Base-by-base conservation (phyloP, 225 moss, liverwort and hornwort genomes). In the Thuidium tamariscinum region DNA sequence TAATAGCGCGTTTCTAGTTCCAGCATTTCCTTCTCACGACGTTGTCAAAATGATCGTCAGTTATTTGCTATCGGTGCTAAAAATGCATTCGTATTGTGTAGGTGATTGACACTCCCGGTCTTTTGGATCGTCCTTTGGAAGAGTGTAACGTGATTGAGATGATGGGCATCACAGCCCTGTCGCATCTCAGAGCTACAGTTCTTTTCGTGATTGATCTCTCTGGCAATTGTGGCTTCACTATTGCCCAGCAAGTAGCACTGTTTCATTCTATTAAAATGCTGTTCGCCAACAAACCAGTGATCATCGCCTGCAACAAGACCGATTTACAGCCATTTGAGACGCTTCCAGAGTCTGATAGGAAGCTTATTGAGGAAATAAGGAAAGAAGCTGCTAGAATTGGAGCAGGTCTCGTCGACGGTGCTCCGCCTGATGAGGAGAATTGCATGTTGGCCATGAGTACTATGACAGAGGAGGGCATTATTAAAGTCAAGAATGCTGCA, bases 101-200 rank as follows among this genome's bases (percentile, higher is more conserved):
- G 94, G 99, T 99, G 68, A 97, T 99, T 80, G 99, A 99, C 81
- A 99, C 99, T 36, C 99, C 99, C n/a, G 99, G 99, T 74, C 97
- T 99, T 85, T 85, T 99, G 80, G 99, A 99, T 84, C 99, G 95
- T 82, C 99, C 99, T 27, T 86, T 99, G 84, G 97, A 99, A 86
- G 99, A 99, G 86, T 97, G 95, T 52, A 99, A 97, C 61, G 96
- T 96, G 3, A 97, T 99, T 55, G 97, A 97, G 88, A 99, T 97
- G 97, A 88, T 97, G 86, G 96, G 96, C 89, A 96, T 99, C 41
- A 97, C 96, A 67, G 97, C 99, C 20, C 93, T 99, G 68, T 95
- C 95, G 3, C 94, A 99, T 83, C 92, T 97, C 54, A 88, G 97
- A 84, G 97, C 99, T 26, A 97, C 97, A 37, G 97, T 99, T 74